Conservation (phyloP, 371 early-diverging fungal genomes). For the Mucor sp. region DNA sequence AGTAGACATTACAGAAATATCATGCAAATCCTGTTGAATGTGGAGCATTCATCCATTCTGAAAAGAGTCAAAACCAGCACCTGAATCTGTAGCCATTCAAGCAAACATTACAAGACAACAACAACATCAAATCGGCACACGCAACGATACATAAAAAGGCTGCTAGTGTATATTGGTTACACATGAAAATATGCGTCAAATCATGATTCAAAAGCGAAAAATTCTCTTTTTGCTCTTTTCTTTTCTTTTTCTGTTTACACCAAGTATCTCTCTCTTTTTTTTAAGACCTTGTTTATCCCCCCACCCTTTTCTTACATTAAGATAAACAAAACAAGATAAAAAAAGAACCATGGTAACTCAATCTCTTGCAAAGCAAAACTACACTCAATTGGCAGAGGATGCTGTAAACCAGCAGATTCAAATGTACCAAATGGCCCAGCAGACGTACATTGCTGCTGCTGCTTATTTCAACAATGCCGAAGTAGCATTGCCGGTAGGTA, state of each 20-base stretch:
- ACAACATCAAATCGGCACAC: not conserved
- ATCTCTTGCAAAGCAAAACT: conserved; percentile 65
- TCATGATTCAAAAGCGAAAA: not conserved
- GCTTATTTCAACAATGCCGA: conserved; percentile 54
- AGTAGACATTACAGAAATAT: too few species aligned
- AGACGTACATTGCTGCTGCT: conserved; percentile 55
- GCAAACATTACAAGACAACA: not conserved
- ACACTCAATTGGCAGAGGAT: conserved; percentile 53
- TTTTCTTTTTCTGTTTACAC: not conserved
- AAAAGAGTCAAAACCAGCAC: too few species aligned
- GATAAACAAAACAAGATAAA: not conserved
- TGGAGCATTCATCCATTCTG: too few species aligned
- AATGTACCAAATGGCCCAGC: conserved; percentile 55
- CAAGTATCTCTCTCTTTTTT: not conserved
- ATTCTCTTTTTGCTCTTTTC: not conserved
- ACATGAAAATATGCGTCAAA: not conserved
- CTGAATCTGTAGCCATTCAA: too few species aligned
- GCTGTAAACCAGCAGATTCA: conserved; percentile 60
- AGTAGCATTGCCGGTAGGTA: conserved; percentile 54
- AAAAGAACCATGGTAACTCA: not conserved
- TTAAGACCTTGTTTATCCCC: not conserved
- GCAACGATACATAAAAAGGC: too few species aligned
- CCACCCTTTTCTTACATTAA: not conserved
- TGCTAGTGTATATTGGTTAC: not conserved
- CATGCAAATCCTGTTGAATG: too few species aligned